A percentile compares a stretch with the other conserved stretches of the same genome.
phyloP scores from a whole-genome alignment of 768 basidiomycete species.

The Lactarius pseudohatsudake region DNA sequence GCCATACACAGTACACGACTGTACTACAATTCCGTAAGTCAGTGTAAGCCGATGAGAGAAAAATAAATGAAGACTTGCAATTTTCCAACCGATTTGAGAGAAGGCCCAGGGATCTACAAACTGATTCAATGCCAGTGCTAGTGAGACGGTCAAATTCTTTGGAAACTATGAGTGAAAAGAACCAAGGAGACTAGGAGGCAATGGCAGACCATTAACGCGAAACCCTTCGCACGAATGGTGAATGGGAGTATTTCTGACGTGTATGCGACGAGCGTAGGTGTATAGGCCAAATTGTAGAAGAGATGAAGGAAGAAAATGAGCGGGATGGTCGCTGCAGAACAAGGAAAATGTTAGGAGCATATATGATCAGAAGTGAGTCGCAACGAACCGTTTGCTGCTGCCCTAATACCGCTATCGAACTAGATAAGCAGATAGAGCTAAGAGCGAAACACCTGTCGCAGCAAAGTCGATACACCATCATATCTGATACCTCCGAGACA shows the following conservation, averaged over 20 bases:
- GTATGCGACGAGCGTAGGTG: conserved; percentile 64
- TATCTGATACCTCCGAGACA: background rate
- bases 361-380: background rate
- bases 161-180: background rate
- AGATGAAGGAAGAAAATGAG: conserved; percentile 60
- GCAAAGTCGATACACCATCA: background rate
- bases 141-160: conserved; percentile 61
- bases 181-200: background rate
- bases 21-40: conserved; percentile 40
- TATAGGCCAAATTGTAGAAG: conserved; percentile 71
- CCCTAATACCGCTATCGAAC: conserved; percentile 35
- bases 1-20: conserved; percentile 63
- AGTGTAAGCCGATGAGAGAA: background rate
- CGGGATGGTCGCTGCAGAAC: conserved; percentile 52
- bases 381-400: conserved; percentile 38
- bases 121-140: conserved; percentile 75
- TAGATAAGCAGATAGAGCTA: conserved; percentile 53
- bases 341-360: conserved; percentile 2
- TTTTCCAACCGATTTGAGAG: conserved; percentile 44
- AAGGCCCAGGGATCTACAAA: conserved; percentile 80
- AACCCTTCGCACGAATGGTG: conserved; percentile 76
- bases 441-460: conserved; percentile 49
- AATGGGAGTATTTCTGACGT: conserved; percentile 80
- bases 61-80: conserved; percentile 32
- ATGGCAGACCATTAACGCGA: conserved; percentile 63